Base-by-base conservation (phyloP, 2,329 filamentous ascomycete genomes). In the Hymenoscyphus linearis region DNA sequence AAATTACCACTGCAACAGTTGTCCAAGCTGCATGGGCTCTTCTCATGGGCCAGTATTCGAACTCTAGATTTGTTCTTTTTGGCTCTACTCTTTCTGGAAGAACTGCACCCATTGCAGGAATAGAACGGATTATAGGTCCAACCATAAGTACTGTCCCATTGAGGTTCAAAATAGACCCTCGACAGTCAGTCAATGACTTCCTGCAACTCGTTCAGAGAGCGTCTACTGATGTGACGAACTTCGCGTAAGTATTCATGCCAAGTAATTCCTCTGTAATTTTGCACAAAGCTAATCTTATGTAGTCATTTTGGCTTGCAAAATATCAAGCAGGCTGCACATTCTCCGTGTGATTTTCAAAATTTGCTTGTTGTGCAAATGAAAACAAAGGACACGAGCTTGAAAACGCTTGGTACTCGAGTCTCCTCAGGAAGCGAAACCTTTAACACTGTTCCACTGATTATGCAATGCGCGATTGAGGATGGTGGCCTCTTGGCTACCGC, bases 11-110 rank as follows among this genome's bases (percentile, higher is more conserved):
- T 47, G 40, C 40, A 16, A 70, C 77, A 34, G 66, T 69, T 2
- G 71, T 83, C 2, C 79, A 82, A 26, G 71, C 77, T 22, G 72
- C 76, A 47, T 77, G 75, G 76, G 74, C 73, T 14, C 59, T 78
- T 10, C 68, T 76, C 2, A 70, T 75, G 1, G 71, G 72, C 1
- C 60, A 73, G 10, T 77, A 77, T 59, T 70, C 75, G 58, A 71
- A 71, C 6, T 68, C 72, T 22, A 59, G 70, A 9, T 74, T 77
- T 59, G 71, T 77, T 47, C 65, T 76, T 16, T 77, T 77, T 58
- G 76, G 76, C 4, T 74, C 75, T 64, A 77, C 75, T 1, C 67
- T 77, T 14, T 74, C 75, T 4, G 76, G 76, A 16, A 73, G 75
- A 44, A 74, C 73, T 1, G 71, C 74, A 37, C 65, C 73, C 6